These are phyloP conservation scores for Aspergillus ustus DNA, from an alignment of 2,329 filamentous ascomycete species.

Conservation along the genomic window DNA sequence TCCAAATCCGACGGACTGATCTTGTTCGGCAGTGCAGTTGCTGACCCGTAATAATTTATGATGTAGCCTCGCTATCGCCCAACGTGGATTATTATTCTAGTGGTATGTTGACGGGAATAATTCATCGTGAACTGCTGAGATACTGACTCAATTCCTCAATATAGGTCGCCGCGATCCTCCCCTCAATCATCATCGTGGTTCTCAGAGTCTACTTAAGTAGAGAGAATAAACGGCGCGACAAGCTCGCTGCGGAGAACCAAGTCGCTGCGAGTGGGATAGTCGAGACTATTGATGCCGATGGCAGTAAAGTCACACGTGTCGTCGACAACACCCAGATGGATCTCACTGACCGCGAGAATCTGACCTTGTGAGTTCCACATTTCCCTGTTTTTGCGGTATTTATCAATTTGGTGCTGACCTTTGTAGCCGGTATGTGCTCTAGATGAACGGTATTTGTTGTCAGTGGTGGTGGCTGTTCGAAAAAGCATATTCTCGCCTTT, in stretches of 20 bases:
- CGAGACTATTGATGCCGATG: constrained; percentile 22
- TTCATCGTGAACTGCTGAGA: no score
- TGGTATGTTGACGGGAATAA: background rate
- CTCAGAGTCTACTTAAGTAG: constrained; percentile 46
- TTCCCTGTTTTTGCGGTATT: background rate
- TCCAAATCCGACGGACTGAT: background rate
- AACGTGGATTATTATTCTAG: constrained; percentile 5
- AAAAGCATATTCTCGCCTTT: no score
- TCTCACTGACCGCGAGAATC: constrained; percentile 43
- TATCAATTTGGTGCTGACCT: background rate
- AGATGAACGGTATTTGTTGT: background rate
- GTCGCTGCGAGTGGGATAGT: background rate
- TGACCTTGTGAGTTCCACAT: constrained; percentile 14
- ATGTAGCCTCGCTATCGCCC: background rate
- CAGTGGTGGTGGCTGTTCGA: no score
- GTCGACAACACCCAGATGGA: constrained; percentile 45
- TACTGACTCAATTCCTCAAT: no score
- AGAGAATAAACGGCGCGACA: constrained; percentile 48
- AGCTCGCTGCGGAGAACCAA: constrained; percentile 17
- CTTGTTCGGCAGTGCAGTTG: background rate
- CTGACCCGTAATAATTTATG: background rate
- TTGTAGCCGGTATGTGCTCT: background rate
- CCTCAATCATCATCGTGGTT: constrained; percentile 45
- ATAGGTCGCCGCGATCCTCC: constrained; percentile 46
- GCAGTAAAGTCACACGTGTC: constrained; percentile 32